Base-by-base conservation (phyloP, 805 yeast species). In the Tetrapisispora phaffii region DNA sequence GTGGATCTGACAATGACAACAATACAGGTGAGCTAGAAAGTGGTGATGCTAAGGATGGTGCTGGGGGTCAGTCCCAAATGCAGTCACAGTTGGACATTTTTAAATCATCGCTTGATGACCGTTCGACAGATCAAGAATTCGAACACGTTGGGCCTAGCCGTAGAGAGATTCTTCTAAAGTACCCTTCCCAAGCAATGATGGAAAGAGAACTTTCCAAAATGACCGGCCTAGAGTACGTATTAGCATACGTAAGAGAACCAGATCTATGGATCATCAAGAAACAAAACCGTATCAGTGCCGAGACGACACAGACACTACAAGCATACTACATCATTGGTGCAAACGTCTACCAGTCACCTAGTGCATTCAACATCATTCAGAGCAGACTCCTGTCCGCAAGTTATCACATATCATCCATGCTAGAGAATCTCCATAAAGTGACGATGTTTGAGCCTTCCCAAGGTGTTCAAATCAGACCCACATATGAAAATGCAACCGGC, bases 271-370 rank as follows among this genome's bases (percentile, higher is more conserved):
- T 90, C 23, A 77, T 90, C 9, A 72, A 94, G 46, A 88, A 89
- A 58, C 97, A 90, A 60, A 67, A 77, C 39, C 68, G 97, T 26
- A 19, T 31, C 1, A 21, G 34, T 17, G 76, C 80, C 7, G 40
- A 47, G 20, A 74, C 74, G 2, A 35, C 46, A 4, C 64, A 70
- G 21, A 71, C 81, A 0, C 55, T 85, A 10, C 79, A 85, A 24
- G 94, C 87, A 51, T 90, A 85, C 65, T 90, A 85, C 62, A 82
- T 90, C 39, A 79, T 88, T 34, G 96, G 96, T 4, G 94, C 95
- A 17, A 88, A 86, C 57, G 82, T 93, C 1, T 93, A 88, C 65
- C 90, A 85, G 78, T 82, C 96, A 0, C 97, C 97, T 0, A 68
- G 77, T 16, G 72, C 85, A 0, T 79, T 80, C 56, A 80, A 84